A percentile compares a stretch with the other conserved stretches of the same genome.
Evolutionary conservation across 441 rosid genomes (phyloP).

Genomic region (Adansonia madagascariensis): DNA sequence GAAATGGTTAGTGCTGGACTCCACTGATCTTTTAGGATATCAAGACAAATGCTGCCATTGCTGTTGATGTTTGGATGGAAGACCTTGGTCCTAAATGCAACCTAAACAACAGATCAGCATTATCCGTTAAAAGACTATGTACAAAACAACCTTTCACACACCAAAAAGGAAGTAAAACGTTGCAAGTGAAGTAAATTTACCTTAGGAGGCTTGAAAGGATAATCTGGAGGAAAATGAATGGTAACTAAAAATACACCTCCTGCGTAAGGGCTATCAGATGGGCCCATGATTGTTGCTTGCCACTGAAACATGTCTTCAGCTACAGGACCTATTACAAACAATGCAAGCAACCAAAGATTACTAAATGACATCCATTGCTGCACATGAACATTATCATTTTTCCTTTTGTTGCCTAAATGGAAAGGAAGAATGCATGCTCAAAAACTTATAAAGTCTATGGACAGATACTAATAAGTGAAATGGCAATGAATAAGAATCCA

Average conservation of each 20-base stretch:
- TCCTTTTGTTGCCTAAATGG: neutral
- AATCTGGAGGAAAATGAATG: slow-evolving; percentile 45
- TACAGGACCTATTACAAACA: slow-evolving; percentile 34
- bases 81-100: slow-evolving; percentile 46
- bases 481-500: neutral
- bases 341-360: slow-evolving; percentile 1
- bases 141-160: neutral
- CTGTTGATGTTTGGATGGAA: slow-evolving; percentile 48
- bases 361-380: neutral
- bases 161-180: neutral
- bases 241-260: slow-evolving; percentile 46
- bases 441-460: neutral
- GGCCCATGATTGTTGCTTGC: slow-evolving; percentile 51
- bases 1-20: slow-evolving; percentile 50
- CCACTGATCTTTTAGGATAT: slow-evolving; percentile 47
- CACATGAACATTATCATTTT: neutral
- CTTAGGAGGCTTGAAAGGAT: slow-evolving; percentile 52
- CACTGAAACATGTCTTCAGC: slow-evolving; percentile 52
- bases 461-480: neutral
- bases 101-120: slow-evolving; percentile 24
- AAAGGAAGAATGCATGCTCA: neutral
- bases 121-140: neutral
- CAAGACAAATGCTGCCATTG: slow-evolving; percentile 48
- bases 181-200: slow-evolving; percentile 18
- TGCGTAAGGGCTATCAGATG: slow-evolving; percentile 47